A percentile compares a stretch with the other conserved stretches of the same genome.
These are phyloP conservation scores for Lentinus brumalis DNA, from an alignment of 768 basidiomycete genomes.

Conservation along the genomic window DNA sequence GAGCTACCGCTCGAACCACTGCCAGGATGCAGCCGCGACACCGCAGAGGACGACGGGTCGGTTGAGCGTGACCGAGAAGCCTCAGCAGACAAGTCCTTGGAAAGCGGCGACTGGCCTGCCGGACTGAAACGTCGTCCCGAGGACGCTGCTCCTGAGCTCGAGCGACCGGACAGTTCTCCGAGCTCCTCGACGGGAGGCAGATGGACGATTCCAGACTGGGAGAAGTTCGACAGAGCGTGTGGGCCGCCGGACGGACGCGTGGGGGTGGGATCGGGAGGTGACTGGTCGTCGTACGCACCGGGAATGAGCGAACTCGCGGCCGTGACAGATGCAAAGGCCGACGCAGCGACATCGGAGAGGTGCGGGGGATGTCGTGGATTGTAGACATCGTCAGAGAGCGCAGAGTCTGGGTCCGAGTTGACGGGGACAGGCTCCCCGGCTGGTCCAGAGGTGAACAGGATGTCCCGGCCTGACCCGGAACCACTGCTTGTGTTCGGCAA, in stretches of 20 bases:
- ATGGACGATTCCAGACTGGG: slow-evolving; percentile 32
- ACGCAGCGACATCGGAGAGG: slow-evolving; percentile 22
- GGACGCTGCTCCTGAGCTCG: slow-evolving; percentile 10
- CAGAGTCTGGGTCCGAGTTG: background rate
- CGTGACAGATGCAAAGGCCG: slow-evolving; percentile 22
- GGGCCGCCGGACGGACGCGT: background rate
- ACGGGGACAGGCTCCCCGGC: slow-evolving; percentile 18
- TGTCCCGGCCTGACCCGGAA: background rate
- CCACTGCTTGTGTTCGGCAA: background rate
- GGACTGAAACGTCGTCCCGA: slow-evolving; percentile 3
- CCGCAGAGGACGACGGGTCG: background rate
- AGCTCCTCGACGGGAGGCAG: slow-evolving; percentile 26
- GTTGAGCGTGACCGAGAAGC: slow-evolving; percentile 3
- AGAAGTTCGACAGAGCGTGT: slow-evolving; percentile 22
- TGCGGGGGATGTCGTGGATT: slow-evolving; percentile 23
- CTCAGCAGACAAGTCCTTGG: slow-evolving; percentile 7
- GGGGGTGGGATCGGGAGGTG: background rate
- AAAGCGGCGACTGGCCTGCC: background rate
- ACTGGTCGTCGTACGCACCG: background rate
- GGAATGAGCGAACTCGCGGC: slow-evolving; percentile 6
- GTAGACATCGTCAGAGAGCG: slow-evolving; percentile 7
- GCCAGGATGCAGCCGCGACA: slow-evolving; percentile 18
- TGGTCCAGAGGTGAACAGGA: slow-evolving; percentile 11
- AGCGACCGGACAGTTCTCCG: slow-evolving; percentile 3
- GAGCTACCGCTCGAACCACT: slow-evolving; percentile 18